These are phyloP conservation scores for Colletotrichum lupini DNA, from an alignment of 2,329 filamentous ascomycete species.

Conservation along the genomic window DNA sequence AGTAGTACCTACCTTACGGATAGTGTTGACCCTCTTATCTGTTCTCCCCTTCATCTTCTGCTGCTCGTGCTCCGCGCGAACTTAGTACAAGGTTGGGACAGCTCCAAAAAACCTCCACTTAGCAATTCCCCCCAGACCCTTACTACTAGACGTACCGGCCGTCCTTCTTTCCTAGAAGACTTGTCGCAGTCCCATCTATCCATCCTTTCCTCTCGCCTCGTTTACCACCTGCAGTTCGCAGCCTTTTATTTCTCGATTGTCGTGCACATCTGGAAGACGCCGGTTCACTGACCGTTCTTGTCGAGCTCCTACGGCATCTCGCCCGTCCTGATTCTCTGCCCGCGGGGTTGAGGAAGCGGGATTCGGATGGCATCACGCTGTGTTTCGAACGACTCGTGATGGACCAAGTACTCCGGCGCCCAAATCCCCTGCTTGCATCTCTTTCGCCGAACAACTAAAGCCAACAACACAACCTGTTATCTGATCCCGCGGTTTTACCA, in stretches of 20 bases:
- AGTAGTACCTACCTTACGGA: neutral
- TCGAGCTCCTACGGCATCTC: neutral
- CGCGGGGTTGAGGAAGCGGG: neutral
- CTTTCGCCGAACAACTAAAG: neutral
- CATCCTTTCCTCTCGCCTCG: neutral
- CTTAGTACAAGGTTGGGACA: slow-evolving; percentile 9
- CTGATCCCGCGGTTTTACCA: neutral
- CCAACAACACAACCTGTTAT: no score
- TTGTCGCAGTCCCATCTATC: neutral
- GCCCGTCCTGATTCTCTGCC: neutral
- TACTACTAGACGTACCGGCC: neutral
- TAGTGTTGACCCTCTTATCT: neutral
- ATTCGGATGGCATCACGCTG: slow-evolving; percentile 20
- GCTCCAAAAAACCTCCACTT: slow-evolving; percentile 19
- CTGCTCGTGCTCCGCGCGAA: slow-evolving; percentile 5
- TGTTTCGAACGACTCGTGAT: slow-evolving; percentile 26
- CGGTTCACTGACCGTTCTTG: neutral
- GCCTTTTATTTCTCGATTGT: neutral
- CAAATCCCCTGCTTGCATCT: neutral
- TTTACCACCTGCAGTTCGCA: neutral
- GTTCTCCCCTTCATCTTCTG: slow-evolving; percentile 15
- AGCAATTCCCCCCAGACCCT: neutral
- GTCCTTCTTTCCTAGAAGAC: neutral
- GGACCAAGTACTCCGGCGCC: slow-evolving; percentile 9
- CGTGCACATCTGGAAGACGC: neutral